Conservation (phyloP, 805 yeast species). For the Barnettozyma siamensis region DNA sequence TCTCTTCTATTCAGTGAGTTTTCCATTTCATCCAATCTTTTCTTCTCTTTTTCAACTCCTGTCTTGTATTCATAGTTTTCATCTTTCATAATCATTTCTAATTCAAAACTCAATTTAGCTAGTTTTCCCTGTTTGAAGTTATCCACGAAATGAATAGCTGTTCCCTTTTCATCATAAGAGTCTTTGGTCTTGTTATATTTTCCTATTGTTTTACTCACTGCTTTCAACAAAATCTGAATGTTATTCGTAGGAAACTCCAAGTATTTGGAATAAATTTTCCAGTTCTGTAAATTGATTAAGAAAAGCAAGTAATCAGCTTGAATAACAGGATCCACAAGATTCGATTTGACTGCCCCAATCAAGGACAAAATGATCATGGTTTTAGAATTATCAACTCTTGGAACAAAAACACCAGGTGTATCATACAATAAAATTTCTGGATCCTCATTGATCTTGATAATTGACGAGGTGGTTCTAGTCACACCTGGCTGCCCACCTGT, state of each 20-base stretch:
- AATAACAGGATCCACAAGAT: conserved; percentile 73
- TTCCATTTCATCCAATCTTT: conserved; percentile 20
- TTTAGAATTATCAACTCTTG: conserved; percentile 56
- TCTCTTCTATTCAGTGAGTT: conserved; percentile 17
- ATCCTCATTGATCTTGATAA: conserved; percentile 53
- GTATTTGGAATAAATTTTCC: conserved; percentile 31
- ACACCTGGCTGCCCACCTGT: conserved; percentile 92
- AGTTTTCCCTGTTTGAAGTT: conserved; percentile 53
- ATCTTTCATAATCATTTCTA: conserved; percentile 13
- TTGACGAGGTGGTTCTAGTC: conserved; percentile 71
- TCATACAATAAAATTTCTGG: conserved; percentile 74
- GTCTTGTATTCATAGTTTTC: conserved; percentile 14
- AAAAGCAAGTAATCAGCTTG: conserved; percentile 82
- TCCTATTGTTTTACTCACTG: conserved; percentile 39
- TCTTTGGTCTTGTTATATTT: conserved; percentile 26
- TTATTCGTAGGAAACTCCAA: conserved; percentile 66
- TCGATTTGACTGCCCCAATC: conserved; percentile 67
- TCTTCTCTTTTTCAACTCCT: conserved; percentile 11
- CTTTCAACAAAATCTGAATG: conserved; percentile 47
- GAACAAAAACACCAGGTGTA: conserved; percentile 90
- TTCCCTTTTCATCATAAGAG: conserved; percentile 47
- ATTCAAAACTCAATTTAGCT: conserved; percentile 19
- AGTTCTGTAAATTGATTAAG: conserved; percentile 57
- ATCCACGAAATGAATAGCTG: conserved; percentile 60
- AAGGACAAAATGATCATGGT: conserved; percentile 72